Conservation (phyloP, 345 rosid genomes). For the Rhodamnia rubescens region DNA sequence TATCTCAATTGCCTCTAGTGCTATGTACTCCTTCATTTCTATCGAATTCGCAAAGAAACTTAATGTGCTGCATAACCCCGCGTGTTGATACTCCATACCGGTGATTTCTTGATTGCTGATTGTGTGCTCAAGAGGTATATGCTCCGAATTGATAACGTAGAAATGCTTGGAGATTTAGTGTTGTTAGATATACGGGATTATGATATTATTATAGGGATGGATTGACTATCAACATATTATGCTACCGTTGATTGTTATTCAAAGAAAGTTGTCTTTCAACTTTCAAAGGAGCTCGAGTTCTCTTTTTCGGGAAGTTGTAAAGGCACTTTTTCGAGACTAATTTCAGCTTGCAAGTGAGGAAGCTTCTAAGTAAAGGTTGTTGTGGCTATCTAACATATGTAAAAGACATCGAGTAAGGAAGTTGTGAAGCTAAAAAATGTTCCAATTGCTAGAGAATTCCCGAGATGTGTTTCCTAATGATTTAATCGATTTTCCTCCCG, state of each 20-base stretch:
- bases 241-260: neutral
- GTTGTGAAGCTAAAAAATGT: no score
- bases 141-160: neutral
- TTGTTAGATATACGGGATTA: neutral
- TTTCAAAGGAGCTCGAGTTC: neutral
- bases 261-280: neutral
- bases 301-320: no score
- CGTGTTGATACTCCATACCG: neutral
- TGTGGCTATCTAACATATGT: no score
- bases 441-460: no score
- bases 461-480: no score
- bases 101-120: neutral
- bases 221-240: neutral
- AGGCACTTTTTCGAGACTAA: no score
- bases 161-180: neutral
- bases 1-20: no score
- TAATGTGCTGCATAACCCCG: neutral
- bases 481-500: no score
- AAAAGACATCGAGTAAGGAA: no score
- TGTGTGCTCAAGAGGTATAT: neutral
- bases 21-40: no score
- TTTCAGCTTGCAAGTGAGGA: no score
- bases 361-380: no score
- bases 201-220: neutral
- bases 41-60: neutral